phyloP scores from a whole-genome alignment of 139 green algal species.

The Auxenochlorella pyrenoidosa region DNA sequence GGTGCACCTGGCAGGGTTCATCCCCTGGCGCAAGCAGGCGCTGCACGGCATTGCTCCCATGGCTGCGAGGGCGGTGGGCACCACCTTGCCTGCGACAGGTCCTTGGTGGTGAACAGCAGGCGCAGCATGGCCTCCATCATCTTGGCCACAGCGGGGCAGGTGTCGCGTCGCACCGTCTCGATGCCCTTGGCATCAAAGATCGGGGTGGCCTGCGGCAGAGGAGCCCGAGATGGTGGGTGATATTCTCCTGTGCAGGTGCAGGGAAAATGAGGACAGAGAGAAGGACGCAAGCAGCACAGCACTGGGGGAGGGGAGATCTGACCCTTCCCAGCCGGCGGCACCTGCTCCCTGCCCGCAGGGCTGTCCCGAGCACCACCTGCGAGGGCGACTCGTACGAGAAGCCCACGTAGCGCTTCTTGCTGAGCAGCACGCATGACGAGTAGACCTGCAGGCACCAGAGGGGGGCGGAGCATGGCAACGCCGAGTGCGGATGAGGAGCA shows the following conservation, averaged over 20 bases:
- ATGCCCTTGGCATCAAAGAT: constrained; percentile 85
- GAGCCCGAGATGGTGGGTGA: too few species aligned
- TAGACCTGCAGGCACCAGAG: constrained; percentile 74
- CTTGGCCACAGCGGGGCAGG: constrained; percentile 91
- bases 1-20: too few species aligned
- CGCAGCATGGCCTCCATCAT: constrained; percentile 86
- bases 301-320: too few species aligned
- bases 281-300: too few species aligned
- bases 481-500: too few species aligned
- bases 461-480: too few species aligned
- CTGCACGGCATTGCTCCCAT: background rate
- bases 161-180: constrained; percentile 94
- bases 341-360: too few species aligned
- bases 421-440: constrained; percentile 92
- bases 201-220: constrained; percentile 23
- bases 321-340: too few species aligned
- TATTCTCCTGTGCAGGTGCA: too few species aligned
- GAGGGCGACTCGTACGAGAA: constrained; percentile 82
- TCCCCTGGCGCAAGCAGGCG: too few species aligned
- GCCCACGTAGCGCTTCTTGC: constrained; percentile 99
- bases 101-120: constrained; percentile 84
- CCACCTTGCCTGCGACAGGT: constrained; percentile 74
- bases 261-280: too few species aligned
- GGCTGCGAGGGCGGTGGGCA: background rate
- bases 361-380: too few species aligned